Conservation (phyloP, 192 early-diverging fungal genomes). For the Gryganskiella cystojenkinii region DNA sequence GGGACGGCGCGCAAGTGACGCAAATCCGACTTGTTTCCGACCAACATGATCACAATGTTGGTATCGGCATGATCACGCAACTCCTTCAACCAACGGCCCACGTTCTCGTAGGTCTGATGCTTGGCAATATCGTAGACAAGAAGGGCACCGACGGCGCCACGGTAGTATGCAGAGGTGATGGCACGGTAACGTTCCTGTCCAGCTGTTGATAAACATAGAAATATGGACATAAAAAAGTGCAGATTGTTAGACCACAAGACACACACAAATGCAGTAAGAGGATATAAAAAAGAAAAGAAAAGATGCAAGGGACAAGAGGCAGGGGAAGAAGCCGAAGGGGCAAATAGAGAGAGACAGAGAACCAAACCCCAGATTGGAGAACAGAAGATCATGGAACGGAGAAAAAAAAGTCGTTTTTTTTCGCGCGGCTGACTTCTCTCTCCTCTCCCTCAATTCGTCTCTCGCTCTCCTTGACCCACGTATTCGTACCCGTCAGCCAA, state of each 20-base stretch:
- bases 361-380: no score
- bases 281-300: constrained; percentile 52
- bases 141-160: constrained; percentile 93
- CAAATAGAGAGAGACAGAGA: neutral
- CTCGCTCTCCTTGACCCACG: no score
- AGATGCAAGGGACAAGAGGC: neutral
- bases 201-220: no score
- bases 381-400: no score
- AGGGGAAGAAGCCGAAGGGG: neutral
- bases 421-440: no score
- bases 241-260: no score
- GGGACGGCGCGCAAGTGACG: constrained; percentile 72
- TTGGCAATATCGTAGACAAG: constrained; percentile 81
- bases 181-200: constrained; percentile 93
- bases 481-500: no score
- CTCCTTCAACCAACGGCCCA: constrained; percentile 93
- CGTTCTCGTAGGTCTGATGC: constrained; percentile 81
- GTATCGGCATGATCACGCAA: constrained; percentile 91
- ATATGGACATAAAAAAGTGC: no score
- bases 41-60: constrained; percentile 91
- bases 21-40: constrained; percentile 94
- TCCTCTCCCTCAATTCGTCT: no score
- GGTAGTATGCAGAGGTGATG: constrained; percentile 89
- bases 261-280: no score
- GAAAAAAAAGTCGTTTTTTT: no score